Base-by-base conservation (phyloP, 2,329 filamentous ascomycete species). In the Curvularia sp. region DNA sequence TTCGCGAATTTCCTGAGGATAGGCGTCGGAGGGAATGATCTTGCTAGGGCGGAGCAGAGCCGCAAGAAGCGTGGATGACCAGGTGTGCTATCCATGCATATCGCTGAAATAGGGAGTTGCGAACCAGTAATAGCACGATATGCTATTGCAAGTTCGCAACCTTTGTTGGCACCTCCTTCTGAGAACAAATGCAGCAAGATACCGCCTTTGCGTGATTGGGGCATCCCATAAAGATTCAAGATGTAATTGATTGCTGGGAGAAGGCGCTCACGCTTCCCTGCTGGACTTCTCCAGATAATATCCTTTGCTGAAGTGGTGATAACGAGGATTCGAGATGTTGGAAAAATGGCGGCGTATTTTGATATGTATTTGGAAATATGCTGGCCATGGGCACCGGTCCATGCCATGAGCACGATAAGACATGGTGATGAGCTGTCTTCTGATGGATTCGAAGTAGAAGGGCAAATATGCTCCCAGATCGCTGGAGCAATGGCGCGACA, bases 241-340 rank as follows among this genome's bases (percentile, higher is more conserved):
- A 46, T 46, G 26, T 46, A 46, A n/a, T 46, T 30, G 26, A 46
- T 30, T 46, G 26, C 26, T 46, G 26, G 43, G 15, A 15, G 26
- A 46, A 46, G 43, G 43, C 43, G 43, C 43, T 46, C 22, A 30
- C 13, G 26, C 13, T 46, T 46, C 13, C 26, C 5, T 9, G 43
- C 26, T n/a, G 43, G 22, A 30, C 43, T 46, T 46, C 43, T 46
- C 43, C 26, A 46, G 24, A 46, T n/a, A n/a, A 46, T 46, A 18
- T 46, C 43, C 22, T 46, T 46, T 31, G 26, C 22, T 46, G 13
- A 46, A 20, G 43, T 46, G 13, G 43, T 46, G 13, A 46, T 46
- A 46, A 46, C 26, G 13, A 46, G 43, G 43, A 46, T 30, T 20
- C 26, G 26, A n/a, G 43, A 46, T 4, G 26, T 46, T 31, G 26